phyloP scores from a whole-genome alignment of 2,329 filamentous ascomycete species.

The Escovopsis sp. region DNA sequence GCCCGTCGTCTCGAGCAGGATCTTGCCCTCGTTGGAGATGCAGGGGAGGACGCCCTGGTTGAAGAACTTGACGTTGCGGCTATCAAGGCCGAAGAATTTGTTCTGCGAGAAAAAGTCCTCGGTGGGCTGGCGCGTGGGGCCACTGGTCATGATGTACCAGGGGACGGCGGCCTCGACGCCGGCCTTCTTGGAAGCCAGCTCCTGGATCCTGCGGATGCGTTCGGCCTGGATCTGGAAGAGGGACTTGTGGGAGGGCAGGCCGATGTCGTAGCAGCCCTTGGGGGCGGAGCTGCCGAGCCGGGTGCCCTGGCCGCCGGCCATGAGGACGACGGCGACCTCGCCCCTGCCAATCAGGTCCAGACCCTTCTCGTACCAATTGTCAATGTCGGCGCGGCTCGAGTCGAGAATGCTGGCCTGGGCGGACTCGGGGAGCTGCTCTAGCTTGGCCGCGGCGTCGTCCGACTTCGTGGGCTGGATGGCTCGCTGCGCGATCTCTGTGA shows the following conservation, averaged over 20 bases:
- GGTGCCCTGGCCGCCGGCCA: conserved; percentile 95
- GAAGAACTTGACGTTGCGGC: conserved; percentile 81
- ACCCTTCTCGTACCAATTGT: conserved; percentile 70
- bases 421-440: conserved; percentile 78
- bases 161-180: conserved; percentile 50
- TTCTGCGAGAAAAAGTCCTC: conserved; percentile 84
- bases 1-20: conserved; percentile 77
- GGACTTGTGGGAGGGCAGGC: conserved; percentile 80
- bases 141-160: conserved; percentile 99
- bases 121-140: conserved; percentile 82
- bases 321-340: conserved; percentile 74
- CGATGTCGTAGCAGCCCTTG: conserved; percentile 96
- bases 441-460: conserved; percentile 36
- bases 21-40: conserved; percentile 96
- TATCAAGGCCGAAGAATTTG: conserved; percentile 75
- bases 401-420: conserved; percentile 86
- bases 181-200: conserved; percentile 58
- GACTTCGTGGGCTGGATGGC: conserved; percentile 64
- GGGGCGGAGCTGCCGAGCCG: conserved; percentile 85
- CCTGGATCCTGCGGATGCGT: conserved; percentile 74
- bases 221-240: conserved; percentile 97
- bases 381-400: conserved; percentile 60
- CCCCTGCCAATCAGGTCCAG: conserved; percentile 67
- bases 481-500: conserved; percentile 73
- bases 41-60: conserved; percentile 95